Percentiles rank a stretch among this genome's conserved stretches.
Conservation (phyloP, 176 grass and related monocot species). For the Oryza meyeriana region DNA sequence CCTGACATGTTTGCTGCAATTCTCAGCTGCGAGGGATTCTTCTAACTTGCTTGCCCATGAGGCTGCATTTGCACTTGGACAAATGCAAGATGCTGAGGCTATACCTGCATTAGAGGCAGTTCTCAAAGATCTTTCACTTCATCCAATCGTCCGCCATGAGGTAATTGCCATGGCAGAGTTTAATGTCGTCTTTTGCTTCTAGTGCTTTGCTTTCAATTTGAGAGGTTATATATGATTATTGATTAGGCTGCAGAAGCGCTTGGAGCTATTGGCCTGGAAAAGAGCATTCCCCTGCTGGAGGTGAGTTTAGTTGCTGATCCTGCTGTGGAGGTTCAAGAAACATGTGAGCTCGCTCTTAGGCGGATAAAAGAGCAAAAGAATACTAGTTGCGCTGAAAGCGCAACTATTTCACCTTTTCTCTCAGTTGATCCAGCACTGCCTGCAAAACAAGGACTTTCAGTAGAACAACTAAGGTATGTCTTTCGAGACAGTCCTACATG, state of each 20-base stretch:
- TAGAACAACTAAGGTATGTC: slow-evolving; percentile 63
- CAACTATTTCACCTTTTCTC: slow-evolving; percentile 59
- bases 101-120: slow-evolving; percentile 73
- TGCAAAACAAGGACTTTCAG: slow-evolving; percentile 54
- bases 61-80: slow-evolving; percentile 95
- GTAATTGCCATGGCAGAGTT: slow-evolving; percentile 28
- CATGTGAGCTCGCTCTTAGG: slow-evolving; percentile 78
- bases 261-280: slow-evolving; percentile 86
- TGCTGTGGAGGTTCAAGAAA: slow-evolving; percentile 84
- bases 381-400: slow-evolving; percentile 34
- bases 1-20: slow-evolving; percentile 1
- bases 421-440: slow-evolving; percentile 94
- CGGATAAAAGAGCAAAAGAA: slow-evolving; percentile 71
- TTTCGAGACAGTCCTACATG: background rate
- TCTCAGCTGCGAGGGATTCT: slow-evolving; percentile 82
- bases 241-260: slow-evolving; percentile 91
- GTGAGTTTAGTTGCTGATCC: slow-evolving; percentile 74
- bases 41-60: slow-evolving; percentile 99
- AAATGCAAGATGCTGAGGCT: slow-evolving; percentile 92
- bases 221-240: slow-evolving; percentile 17
- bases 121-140: slow-evolving; percentile 89
- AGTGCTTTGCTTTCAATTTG: slow-evolving; percentile 9
- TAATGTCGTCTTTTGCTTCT: background rate
- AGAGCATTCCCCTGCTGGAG: slow-evolving; percentile 60
- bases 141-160: slow-evolving; percentile 98